Percentiles rank a stretch among this genome's conserved stretches.
Conservation (phyloP, 2,329 filamentous ascomycete genomes). For the Trichoderma sp. region DNA sequence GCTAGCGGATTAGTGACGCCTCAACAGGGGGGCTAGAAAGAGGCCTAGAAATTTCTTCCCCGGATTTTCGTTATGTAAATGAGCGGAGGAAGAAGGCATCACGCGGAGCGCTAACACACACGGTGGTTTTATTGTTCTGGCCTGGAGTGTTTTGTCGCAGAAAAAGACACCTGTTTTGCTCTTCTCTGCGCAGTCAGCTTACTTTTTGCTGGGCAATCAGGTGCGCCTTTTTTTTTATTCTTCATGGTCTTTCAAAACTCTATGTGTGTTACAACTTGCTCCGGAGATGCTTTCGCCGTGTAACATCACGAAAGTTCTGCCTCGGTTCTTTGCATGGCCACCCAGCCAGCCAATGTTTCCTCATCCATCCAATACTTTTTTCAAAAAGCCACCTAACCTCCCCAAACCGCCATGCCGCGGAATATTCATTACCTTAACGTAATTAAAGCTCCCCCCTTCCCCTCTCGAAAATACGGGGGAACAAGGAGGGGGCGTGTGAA, state of each 20-base stretch:
- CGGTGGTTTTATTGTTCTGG: not conserved
- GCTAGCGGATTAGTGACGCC: not conserved
- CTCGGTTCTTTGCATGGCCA: not conserved
- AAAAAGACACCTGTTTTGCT: not conserved
- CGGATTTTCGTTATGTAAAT: slow-evolving; percentile 18
- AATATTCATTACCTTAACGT: slow-evolving; percentile 9
- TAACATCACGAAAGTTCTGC: not conserved
- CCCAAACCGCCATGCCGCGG: not conserved
- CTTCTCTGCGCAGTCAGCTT: not conserved
- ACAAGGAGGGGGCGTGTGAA: not conserved
- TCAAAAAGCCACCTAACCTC: not conserved
- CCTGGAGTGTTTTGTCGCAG: not conserved
- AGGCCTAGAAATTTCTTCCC: slow-evolving; percentile 16
- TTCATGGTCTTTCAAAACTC: not conserved
- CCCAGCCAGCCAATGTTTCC: not conserved
- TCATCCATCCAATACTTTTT: not conserved
- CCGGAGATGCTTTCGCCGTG: not conserved
- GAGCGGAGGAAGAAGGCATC: not conserved
- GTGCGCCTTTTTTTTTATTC: not conserved
- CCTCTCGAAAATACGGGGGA: slow-evolving; percentile 5
- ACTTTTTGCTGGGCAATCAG: not conserved
- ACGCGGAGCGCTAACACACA: slow-evolving; percentile 13
- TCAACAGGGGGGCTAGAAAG: not conserved
- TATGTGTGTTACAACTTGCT: not conserved
- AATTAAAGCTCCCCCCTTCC: not conserved